Percentiles rank a stretch among this genome's conserved stretches.
phyloP scores from a whole-genome alignment of 2,329 filamentous ascomycete species.

The Claviceps maximensis region DNA sequence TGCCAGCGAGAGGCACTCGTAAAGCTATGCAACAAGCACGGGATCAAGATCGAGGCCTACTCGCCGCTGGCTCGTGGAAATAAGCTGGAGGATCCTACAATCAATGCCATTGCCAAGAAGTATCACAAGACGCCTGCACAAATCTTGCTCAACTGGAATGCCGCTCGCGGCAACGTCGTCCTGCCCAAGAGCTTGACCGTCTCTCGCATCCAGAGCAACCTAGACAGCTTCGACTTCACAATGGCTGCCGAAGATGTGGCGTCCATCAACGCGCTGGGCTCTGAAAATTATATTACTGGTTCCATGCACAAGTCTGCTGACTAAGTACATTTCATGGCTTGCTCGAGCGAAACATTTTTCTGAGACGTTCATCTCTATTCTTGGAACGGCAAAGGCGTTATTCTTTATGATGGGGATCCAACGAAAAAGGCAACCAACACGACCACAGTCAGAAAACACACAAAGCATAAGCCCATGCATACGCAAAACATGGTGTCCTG shows the following conservation, averaged over 20 bases:
- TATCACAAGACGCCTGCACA: constrained; percentile 62
- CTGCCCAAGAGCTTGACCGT: constrained; percentile 60
- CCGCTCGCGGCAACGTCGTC: constrained; percentile 61
- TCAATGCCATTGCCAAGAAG: constrained; percentile 50
- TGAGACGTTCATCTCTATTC: neutral
- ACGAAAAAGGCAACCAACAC: neutral
- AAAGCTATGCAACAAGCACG: constrained; percentile 39
- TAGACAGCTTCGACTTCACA: constrained; percentile 45
- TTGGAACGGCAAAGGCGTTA: neutral
- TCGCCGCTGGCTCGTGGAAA: constrained; percentile 32
- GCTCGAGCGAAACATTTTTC: neutral
- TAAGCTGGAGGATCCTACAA: constrained; percentile 41
- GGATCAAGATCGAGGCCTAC: constrained; percentile 45
- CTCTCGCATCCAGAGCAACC: constrained; percentile 54
- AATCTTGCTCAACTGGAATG: constrained; percentile 64
- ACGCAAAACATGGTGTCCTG: neutral
- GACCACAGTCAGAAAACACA: neutral
- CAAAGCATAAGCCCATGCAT: neutral
- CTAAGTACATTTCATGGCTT: constrained; percentile 12
- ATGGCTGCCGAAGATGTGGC: constrained; percentile 49
- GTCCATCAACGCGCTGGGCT: constrained; percentile 44
- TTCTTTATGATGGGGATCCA: neutral
- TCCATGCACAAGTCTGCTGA: constrained; percentile 27
- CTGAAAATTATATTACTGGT: constrained; percentile 61
- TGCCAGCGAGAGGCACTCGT: constrained; percentile 48